phyloP scores from a whole-genome alignment of 768 basidiomycete species.

The Agaricus bisporus region DNA sequence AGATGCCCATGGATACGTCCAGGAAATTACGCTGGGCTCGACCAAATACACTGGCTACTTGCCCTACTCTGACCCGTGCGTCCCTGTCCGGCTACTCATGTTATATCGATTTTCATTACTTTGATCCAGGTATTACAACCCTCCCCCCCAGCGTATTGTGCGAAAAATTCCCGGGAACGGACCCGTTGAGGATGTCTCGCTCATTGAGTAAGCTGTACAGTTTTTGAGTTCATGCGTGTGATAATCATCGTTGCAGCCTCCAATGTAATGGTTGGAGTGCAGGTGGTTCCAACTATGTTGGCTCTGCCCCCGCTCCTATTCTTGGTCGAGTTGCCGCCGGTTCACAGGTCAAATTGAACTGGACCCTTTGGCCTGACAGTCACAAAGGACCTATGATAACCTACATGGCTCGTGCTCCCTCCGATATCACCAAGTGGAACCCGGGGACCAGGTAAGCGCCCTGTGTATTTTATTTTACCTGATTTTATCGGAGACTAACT shows the following conservation, averaged over 20 bases:
- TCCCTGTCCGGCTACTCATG: not conserved
- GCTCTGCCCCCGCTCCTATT: constrained; percentile 30
- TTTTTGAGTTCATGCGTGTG: not conserved
- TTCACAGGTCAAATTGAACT: constrained; percentile 31
- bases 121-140: constrained; percentile 19
- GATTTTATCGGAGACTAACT: not conserved
- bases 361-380: constrained; percentile 31
- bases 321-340: constrained; percentile 34
- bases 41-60: constrained; percentile 29
- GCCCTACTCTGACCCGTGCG: constrained; percentile 30
- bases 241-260: constrained; percentile 12
- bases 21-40: constrained; percentile 28
- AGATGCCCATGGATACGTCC: constrained; percentile 31
- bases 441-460: constrained; percentile 27
- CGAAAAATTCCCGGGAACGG: constrained; percentile 31
- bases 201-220: constrained; percentile 23
- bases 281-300: constrained; percentile 14
- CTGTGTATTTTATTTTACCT: not conserved
- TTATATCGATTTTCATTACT: not conserved
- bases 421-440: constrained; percentile 33
- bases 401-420: constrained; percentile 38
- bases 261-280: constrained; percentile 26
- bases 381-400: constrained; percentile 37
- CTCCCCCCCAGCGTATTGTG: constrained; percentile 31
- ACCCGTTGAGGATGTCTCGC: constrained; percentile 30